phyloP scores from a whole-genome alignment of 2,329 filamentous ascomycete genomes.

The Nigrospora oryzae region DNA sequence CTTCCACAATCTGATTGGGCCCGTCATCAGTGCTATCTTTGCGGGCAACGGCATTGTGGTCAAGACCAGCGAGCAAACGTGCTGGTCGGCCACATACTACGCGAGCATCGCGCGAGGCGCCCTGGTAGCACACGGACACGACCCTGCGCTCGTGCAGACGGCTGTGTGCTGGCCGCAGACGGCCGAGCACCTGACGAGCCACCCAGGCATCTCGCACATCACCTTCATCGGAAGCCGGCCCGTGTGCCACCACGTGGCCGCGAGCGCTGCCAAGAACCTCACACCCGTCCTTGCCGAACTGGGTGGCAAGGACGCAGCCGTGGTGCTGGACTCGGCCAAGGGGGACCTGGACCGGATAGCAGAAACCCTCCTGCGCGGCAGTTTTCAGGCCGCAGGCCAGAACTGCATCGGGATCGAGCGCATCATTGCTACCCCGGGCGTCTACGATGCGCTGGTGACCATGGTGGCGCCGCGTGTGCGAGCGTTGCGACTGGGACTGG shows the following conservation, averaged over 20 bases:
- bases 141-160: constrained; percentile 72
- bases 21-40: constrained; percentile 84
- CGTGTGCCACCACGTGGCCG: constrained; percentile 81
- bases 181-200: constrained; percentile 75
- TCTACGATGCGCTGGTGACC: constrained; percentile 65
- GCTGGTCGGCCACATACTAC: constrained; percentile 86
- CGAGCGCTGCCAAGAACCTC: constrained; percentile 76
- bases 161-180: constrained; percentile 82
- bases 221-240: constrained; percentile 91
- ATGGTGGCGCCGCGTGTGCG: constrained; percentile 67
- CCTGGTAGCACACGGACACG: constrained; percentile 73
- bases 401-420: constrained; percentile 98
- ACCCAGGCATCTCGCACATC: constrained; percentile 75
- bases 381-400: constrained; percentile 91
- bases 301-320: constrained; percentile 88
- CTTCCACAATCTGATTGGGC: constrained; percentile 91
- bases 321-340: constrained; percentile 72
- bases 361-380: constrained; percentile 81
- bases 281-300: constrained; percentile 86
- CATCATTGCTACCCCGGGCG: constrained; percentile 69
- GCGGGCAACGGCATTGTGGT: constrained; percentile 86
- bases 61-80: constrained; percentile 92
- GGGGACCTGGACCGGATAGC: constrained; percentile 62
- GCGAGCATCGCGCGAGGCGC: constrained; percentile 69
- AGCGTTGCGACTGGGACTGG: constrained; percentile 66